Percentiles rank a stretch among this genome's conserved stretches.
Evolutionary conservation across 1,139 yeast genomes (phyloP).

Genomic region (Saccharomyces hybrid): DNA sequence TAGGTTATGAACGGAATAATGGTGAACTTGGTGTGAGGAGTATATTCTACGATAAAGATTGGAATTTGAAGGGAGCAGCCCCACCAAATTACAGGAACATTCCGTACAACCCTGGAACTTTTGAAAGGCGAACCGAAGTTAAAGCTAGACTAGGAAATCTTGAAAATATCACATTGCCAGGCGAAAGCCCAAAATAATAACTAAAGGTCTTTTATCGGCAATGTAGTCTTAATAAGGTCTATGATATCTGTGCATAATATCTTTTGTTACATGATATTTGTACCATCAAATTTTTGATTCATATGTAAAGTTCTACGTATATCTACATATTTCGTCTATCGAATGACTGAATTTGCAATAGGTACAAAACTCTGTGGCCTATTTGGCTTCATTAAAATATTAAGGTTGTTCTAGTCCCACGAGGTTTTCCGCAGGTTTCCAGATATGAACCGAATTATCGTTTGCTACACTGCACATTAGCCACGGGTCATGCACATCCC

Average conservation of each 20-base stretch:
- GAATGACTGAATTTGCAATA: background rate
- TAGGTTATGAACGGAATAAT: constrained; percentile 3
- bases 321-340: background rate
- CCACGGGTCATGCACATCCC: constrained; percentile 81
- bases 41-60: constrained; percentile 38
- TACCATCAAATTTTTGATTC: background rate
- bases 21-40: constrained; percentile 30
- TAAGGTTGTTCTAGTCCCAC: constrained; percentile 10
- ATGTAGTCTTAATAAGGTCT: background rate
- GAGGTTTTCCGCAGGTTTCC: constrained; percentile 51
- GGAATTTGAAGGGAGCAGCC: constrained; percentile 37
- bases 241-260: too few relatives aligned
- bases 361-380: background rate
- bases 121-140: constrained; percentile 11
- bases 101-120: constrained; percentile 20
- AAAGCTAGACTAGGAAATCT: constrained; percentile 14
- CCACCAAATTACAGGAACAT: constrained; percentile 28
- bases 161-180: constrained; percentile 12
- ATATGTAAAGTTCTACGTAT: background rate
- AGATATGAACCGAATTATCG: constrained; percentile 81
- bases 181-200: background rate
- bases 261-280: background rate
- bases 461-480: constrained; percentile 77
- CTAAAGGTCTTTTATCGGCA: too few relatives aligned
- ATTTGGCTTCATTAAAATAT: background rate